A percentile compares a stretch with the other conserved stretches of the same genome.
These are phyloP conservation scores for Neoboletus subvelutipes DNA, from an alignment of 768 basidiomycete genomes.

Conservation along the genomic window DNA sequence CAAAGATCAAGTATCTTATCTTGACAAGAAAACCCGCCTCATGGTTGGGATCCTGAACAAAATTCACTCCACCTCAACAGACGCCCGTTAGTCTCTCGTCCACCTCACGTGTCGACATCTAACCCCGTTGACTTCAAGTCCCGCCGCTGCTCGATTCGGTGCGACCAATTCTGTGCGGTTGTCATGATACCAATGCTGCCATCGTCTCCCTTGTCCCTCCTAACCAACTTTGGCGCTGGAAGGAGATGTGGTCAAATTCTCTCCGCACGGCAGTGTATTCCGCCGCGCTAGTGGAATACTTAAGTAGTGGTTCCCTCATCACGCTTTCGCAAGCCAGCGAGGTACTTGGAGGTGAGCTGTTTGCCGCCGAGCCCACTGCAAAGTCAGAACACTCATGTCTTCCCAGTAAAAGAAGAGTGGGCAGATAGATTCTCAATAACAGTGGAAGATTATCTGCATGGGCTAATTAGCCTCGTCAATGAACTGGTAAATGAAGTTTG, in stretches of 20 bases:
- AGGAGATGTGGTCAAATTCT: conserved; percentile 77
- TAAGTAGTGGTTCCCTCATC: conserved; percentile 57
- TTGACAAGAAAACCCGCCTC: conserved; percentile 72
- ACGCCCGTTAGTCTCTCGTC: conserved; percentile 47
- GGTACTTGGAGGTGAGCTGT: conserved; percentile 63
- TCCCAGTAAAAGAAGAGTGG: conserved; percentile 68
- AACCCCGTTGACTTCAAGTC: conserved; percentile 42
- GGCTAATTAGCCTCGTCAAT: conserved; percentile 73
- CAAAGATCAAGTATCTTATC: conserved; percentile 67
- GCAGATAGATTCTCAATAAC: conserved; percentile 59
- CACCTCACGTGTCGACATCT: conserved; percentile 11
- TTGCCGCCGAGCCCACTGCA: neutral
- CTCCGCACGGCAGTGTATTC: conserved; percentile 66
- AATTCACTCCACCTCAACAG: conserved; percentile 70
- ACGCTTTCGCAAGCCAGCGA: conserved; percentile 52
- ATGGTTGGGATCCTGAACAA: conserved; percentile 78
- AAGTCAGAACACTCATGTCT: conserved; percentile 7
- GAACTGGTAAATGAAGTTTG: conserved; percentile 57
- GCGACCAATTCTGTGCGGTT: conserved; percentile 54
- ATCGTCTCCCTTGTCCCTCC: conserved; percentile 63
- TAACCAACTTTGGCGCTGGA: conserved; percentile 82
- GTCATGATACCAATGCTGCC: conserved; percentile 46
- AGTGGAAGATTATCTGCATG: conserved; percentile 81
- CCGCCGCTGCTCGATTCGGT: conserved; percentile 57
- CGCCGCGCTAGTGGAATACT: conserved; percentile 63